These are phyloP conservation scores for Tolypocladium amazonense DNA, from an alignment of 2,329 filamentous ascomycete species.

Conservation along the genomic window DNA sequence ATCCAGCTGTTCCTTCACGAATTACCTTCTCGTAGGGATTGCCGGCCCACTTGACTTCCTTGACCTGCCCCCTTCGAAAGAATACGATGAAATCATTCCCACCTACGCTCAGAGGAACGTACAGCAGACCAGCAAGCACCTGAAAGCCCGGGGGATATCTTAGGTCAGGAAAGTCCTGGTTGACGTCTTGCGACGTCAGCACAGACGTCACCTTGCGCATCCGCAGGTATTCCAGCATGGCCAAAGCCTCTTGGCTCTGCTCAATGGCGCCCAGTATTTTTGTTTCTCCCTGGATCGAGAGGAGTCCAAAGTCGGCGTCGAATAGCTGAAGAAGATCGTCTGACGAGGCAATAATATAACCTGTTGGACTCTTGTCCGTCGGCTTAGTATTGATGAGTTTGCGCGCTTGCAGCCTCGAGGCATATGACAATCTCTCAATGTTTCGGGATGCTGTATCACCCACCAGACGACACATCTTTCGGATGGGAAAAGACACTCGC, in stretches of 20 bases:
- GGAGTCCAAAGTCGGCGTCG: conserved; percentile 74
- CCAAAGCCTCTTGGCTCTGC: conserved; percentile 72
- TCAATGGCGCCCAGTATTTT: conserved; percentile 70
- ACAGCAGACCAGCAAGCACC: conserved; percentile 65
- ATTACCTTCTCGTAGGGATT: conserved; percentile 76
- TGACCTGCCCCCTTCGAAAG: conserved; percentile 67
- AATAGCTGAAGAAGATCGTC: conserved; percentile 78
- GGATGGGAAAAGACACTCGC: conserved; percentile 84
- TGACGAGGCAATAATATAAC: conserved; percentile 83
- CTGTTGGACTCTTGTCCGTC: conserved; percentile 70
- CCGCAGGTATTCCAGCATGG: conserved; percentile 74
- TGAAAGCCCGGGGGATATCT: conserved; percentile 71
- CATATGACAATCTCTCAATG: conserved; percentile 79
- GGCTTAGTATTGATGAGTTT: conserved; percentile 83
- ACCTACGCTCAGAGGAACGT: conserved; percentile 67
- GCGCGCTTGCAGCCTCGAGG: conserved; percentile 71
- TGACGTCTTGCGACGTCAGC: conserved; percentile 66
- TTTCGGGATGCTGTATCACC: conserved; percentile 80
- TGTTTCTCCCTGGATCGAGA: conserved; percentile 81
- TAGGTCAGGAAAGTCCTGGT: conserved; percentile 69
- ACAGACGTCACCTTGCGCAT: conserved; percentile 67
- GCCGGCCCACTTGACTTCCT: conserved; percentile 75
- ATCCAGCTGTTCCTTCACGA: conserved; percentile 60
- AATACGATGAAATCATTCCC: conserved; percentile 85
- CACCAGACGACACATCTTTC: conserved; percentile 83